A percentile compares a stretch with the other conserved stretches of the same genome.
These are phyloP conservation scores for Herpetospermum pedunculosum DNA, from an alignment of 306 rosid species.

Conservation along the genomic window DNA sequence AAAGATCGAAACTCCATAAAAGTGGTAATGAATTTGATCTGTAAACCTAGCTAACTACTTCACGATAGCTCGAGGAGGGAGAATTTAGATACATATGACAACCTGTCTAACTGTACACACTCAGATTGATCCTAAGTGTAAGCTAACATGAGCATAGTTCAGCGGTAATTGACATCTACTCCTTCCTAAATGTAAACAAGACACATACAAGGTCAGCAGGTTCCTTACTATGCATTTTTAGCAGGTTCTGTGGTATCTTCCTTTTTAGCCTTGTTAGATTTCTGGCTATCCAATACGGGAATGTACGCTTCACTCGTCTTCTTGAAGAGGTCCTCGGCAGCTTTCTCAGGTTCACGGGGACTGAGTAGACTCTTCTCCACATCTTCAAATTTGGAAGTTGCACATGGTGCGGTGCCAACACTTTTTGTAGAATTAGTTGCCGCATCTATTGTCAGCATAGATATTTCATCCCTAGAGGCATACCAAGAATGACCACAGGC, in stretches of 20 bases:
- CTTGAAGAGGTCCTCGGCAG: constrained; percentile 23
- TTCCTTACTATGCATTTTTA: constrained; percentile 12
- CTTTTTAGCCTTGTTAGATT: constrained; percentile 40
- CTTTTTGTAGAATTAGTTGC: constrained; percentile 29
- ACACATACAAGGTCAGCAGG: not conserved
- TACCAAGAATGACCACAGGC: constrained; percentile 89
- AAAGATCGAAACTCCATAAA: not conserved
- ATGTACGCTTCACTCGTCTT: constrained; percentile 42
- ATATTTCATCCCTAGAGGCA: constrained; percentile 72
- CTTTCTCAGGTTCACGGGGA: constrained; percentile 50
- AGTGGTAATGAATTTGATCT: not conserved
- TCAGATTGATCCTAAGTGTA: not conserved
- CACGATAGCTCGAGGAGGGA: not conserved
- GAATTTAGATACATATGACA: not conserved
- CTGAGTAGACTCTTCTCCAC: constrained; percentile 58
- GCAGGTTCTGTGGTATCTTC: constrained; percentile 37
- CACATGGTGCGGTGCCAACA: constrained; percentile 47
- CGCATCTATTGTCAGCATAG: constrained; percentile 42
- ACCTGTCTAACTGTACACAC: constrained; percentile 10
- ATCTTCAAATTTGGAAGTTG: constrained; percentile 59
- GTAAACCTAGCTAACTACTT: constrained; percentile 1
- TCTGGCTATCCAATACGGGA: constrained; percentile 41
- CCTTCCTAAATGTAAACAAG: not conserved
- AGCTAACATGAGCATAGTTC: too few species aligned
- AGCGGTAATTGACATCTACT: too few species aligned